Percentiles rank a stretch among this genome's conserved stretches.
Evolutionary conservation across 139 green algal genomes (phyloP).

Genomic region (Protoeuglena noctilucae): DNA sequence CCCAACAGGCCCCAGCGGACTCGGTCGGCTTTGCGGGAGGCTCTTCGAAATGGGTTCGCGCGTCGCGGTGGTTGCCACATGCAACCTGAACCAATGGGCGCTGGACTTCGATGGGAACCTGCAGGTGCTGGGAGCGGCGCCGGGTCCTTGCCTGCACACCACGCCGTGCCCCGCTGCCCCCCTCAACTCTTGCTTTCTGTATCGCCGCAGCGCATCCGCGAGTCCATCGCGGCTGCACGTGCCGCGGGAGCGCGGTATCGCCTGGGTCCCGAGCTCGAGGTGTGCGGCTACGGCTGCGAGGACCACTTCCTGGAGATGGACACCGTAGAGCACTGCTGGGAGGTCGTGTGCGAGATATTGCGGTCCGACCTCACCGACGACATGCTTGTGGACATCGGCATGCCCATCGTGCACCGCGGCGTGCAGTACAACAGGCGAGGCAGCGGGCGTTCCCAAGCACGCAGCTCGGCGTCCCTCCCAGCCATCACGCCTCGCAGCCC

Average conservation of each 20-base stretch:
- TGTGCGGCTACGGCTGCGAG: constrained; percentile 94
- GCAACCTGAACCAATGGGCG: constrained; percentile 93
- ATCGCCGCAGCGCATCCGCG: too few relatives aligned
- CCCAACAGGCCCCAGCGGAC: too few relatives aligned
- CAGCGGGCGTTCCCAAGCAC: too few relatives aligned
- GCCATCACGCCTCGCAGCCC: too few relatives aligned
- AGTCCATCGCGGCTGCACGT: background rate
- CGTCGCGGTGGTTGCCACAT: constrained; percentile 54
- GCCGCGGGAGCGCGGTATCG: constrained; percentile 5
- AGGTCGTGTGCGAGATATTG: constrained; percentile 46
- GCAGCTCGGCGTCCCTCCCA: too few relatives aligned
- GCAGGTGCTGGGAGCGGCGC: background rate
- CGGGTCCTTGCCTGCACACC: background rate
- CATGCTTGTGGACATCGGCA: constrained; percentile 80
- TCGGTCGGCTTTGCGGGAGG: too few relatives aligned
- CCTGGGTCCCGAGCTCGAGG: constrained; percentile 85
- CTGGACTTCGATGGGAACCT: constrained; percentile 91
- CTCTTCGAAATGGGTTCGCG: too few relatives aligned
- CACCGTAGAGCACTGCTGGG: constrained; percentile 79
- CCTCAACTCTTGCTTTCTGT: background rate
- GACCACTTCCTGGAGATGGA: constrained; percentile 93
- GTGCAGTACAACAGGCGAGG: constrained; percentile 90
- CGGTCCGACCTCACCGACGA: constrained; percentile 35
- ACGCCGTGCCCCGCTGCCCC: background rate
- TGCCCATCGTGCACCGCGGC: constrained; percentile 76